These are phyloP conservation scores for Chenopodium suecicum DNA, from an alignment of 148 eudicot species.

Conservation along the genomic window DNA sequence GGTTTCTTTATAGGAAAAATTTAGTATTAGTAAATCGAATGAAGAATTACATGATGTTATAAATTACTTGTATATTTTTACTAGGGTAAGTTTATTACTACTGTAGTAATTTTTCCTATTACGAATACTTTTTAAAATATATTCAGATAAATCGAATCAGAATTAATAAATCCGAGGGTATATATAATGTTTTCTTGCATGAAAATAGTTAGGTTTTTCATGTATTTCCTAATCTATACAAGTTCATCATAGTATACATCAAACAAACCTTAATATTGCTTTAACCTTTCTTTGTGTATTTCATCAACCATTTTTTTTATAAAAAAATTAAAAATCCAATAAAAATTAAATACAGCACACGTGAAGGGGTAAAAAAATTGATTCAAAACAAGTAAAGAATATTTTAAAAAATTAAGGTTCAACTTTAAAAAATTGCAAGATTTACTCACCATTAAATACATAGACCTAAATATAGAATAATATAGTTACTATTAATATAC, in stretches of 20 bases:
- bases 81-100: too few relatives aligned
- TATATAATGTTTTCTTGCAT: neutral
- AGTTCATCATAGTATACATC: slow-evolving; percentile 4
- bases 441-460: neutral
- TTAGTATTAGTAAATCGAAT: too few relatives aligned
- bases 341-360: neutral
- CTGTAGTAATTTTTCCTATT: too few relatives aligned
- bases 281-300: slow-evolving; percentile 9
- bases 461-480: neutral
- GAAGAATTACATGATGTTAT: too few relatives aligned
- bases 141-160: too few relatives aligned
- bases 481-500: neutral
- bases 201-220: slow-evolving; percentile 1
- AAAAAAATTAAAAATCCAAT: neutral
- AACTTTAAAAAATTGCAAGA: neutral
- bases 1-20: too few relatives aligned
- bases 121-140: too few relatives aligned
- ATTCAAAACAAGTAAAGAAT: slow-evolving; percentile 16
- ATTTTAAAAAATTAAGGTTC: neutral
- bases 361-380: slow-evolving; percentile 7
- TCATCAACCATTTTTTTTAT: slow-evolving; percentile 7
- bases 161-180: neutral
- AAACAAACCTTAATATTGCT: neutral
- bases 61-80: too few relatives aligned
- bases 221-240: slow-evolving; percentile 22